These are phyloP conservation scores for Coemansia sp. DNA, from an alignment of 371 early-diverging fungal species.

Conservation along the genomic window DNA sequence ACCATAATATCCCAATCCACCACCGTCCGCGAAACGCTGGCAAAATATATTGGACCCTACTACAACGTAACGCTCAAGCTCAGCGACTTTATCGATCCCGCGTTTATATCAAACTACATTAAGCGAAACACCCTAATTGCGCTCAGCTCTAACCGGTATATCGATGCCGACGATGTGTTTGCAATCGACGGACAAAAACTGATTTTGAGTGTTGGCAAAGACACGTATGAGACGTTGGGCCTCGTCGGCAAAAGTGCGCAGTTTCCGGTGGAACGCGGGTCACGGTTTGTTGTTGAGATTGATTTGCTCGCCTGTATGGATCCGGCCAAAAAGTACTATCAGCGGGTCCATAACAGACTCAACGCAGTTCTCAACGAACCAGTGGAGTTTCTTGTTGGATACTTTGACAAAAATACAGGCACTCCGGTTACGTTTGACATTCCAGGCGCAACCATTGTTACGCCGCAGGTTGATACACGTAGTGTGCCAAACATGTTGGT, in stretches of 20 bases:
- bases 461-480: background rate
- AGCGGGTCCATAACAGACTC: slow-evolving; percentile 23
- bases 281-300: slow-evolving; percentile 37
- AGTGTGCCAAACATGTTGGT: background rate
- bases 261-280: slow-evolving; percentile 40
- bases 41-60: slow-evolving; percentile 19
- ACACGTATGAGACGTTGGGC: slow-evolving; percentile 47
- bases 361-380: slow-evolving; percentile 23
- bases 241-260: slow-evolving; percentile 26
- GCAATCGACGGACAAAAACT: slow-evolving; percentile 47
- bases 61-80: slow-evolving; percentile 34
- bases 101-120: slow-evolving; percentile 40
- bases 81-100: slow-evolving; percentile 36
- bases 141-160: slow-evolving; percentile 21
- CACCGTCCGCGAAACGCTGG: slow-evolving; percentile 5
- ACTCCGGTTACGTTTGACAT: slow-evolving; percentile 26
- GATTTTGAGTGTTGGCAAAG: slow-evolving; percentile 45
- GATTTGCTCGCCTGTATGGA: slow-evolving; percentile 31
- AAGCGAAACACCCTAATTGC: slow-evolving; percentile 35
- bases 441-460: slow-evolving; percentile 15
- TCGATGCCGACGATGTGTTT: slow-evolving; percentile 52
- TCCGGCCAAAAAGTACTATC: slow-evolving; percentile 35
- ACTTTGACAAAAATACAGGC: slow-evolving; percentile 23
- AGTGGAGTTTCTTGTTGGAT: slow-evolving; percentile 30
- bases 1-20: slow-evolving; percentile 43